Conservation (phyloP, 2,329 filamentous ascomycete species). For the Fusarium sp. region DNA sequence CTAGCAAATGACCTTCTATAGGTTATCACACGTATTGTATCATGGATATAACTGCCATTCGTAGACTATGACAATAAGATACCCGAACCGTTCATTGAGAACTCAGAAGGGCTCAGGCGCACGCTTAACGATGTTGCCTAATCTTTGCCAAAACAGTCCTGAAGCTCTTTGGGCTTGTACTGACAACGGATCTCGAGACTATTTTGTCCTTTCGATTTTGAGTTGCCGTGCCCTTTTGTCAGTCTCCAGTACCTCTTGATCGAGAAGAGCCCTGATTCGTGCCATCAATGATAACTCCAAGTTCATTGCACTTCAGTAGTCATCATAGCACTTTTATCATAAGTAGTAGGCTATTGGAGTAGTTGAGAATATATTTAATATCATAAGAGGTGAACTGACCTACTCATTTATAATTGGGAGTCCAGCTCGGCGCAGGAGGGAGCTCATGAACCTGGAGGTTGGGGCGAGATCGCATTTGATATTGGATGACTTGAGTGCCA, state of each 20-base stretch:
- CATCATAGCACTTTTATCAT: neutral
- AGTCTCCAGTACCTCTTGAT: neutral
- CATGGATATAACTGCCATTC: neutral
- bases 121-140: neutral
- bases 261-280: neutral
- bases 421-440: neutral
- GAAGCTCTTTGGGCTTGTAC: neutral
- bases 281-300: neutral
- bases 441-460: neutral
- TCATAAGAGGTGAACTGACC: neutral
- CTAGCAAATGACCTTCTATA: neutral
- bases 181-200: neutral
- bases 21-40: neutral
- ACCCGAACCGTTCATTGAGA: neutral
- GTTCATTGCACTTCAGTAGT: neutral
- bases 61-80: neutral
- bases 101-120: neutral
- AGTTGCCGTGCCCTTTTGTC: neutral
- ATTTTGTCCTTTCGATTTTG: neutral
- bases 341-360: rapidly evolving
- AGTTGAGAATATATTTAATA: neutral
- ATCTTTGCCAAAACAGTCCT: neutral
- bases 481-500: neutral
- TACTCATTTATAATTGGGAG: neutral
- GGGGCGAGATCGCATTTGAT: neutral